phyloP scores from a whole-genome alignment of 805 yeast species.

The Starmerella kuoi region DNA sequence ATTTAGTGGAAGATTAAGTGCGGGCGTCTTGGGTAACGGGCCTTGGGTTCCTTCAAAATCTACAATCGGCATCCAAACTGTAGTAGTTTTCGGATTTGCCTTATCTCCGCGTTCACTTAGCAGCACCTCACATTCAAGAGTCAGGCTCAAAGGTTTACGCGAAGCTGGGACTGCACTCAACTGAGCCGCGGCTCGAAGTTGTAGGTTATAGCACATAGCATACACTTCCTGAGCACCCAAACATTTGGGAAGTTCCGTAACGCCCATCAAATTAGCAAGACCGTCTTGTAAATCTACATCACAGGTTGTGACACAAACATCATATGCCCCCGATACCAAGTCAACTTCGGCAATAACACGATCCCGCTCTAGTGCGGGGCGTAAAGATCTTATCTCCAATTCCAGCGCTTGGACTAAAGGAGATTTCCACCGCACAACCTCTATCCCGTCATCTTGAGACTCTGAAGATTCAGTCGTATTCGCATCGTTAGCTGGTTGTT shows the following conservation, averaged over 20 bases:
- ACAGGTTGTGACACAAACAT: conserved; percentile 9
- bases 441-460: conserved; percentile 2
- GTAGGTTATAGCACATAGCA: conserved; percentile 19
- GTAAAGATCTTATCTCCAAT: conserved; percentile 19
- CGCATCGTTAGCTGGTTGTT: neutral
- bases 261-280: conserved; percentile 15
- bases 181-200: conserved; percentile 14
- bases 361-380: conserved; percentile 23
- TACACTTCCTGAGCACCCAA: conserved; percentile 13
- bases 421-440: conserved; percentile 16
- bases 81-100: conserved; percentile 10
- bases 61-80: conserved; percentile 22
- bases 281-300: conserved; percentile 19
- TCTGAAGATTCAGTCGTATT: neutral
- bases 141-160: conserved; percentile 14
- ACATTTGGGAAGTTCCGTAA: conserved; percentile 10
- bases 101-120: neutral
- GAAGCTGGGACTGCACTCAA: conserved; percentile 6
- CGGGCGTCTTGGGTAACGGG: conserved; percentile 25
- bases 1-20: conserved; percentile 15
- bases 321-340: conserved; percentile 11
- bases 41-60: conserved; percentile 24
- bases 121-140: conserved; percentile 16
- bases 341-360: conserved; percentile 22
- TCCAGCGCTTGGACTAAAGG: conserved; percentile 19